phyloP scores from a whole-genome alignment of 495 filamentous ascomycete species.

The Neurospora sp. region DNA sequence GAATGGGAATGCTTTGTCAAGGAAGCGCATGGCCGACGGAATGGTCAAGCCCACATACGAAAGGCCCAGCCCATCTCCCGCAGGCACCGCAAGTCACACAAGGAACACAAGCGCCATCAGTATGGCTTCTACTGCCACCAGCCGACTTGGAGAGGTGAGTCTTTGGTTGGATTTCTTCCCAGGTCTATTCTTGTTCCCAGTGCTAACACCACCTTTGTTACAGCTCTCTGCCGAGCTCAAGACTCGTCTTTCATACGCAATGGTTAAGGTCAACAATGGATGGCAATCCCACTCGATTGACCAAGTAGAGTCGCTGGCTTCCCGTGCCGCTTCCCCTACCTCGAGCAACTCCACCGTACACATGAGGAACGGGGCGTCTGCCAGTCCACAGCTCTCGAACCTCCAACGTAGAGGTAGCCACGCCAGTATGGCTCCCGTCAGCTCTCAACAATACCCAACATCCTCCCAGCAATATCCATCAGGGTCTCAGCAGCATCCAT shows the following conservation, averaged over 20 bases:
- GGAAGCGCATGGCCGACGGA: conserved; percentile 58
- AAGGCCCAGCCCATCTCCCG: conserved; percentile 28
- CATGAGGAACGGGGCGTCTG: conserved; percentile 35
- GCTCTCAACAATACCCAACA: conserved; percentile 7
- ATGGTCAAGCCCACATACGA: conserved; percentile 42
- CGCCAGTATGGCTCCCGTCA: neutral
- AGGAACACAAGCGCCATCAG: conserved; percentile 56
- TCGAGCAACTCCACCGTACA: conserved; percentile 44
- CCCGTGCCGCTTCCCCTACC: conserved; percentile 49
- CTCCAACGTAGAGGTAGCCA: conserved; percentile 22
- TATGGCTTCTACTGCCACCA: conserved; percentile 43
- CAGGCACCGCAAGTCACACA: conserved; percentile 44
- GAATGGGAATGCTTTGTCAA: conserved; percentile 23
- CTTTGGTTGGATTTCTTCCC: neutral
- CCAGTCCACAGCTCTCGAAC: conserved; percentile 32
- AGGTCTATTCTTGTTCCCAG: no score
- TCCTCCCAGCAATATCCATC: conserved; percentile 13
- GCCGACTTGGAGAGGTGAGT: conserved; percentile 64
- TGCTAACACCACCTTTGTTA: conserved; percentile 5
- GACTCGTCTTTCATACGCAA: conserved; percentile 75
- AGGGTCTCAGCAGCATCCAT: neutral
- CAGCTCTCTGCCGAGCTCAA: conserved; percentile 69
- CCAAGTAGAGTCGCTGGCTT: conserved; percentile 59
- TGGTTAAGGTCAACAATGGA: conserved; percentile 81
- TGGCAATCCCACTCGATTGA: conserved; percentile 62